Evolutionary conservation across 495 filamentous ascomycete genomes (phyloP).

Genomic region (Cercophora sp.): DNA sequence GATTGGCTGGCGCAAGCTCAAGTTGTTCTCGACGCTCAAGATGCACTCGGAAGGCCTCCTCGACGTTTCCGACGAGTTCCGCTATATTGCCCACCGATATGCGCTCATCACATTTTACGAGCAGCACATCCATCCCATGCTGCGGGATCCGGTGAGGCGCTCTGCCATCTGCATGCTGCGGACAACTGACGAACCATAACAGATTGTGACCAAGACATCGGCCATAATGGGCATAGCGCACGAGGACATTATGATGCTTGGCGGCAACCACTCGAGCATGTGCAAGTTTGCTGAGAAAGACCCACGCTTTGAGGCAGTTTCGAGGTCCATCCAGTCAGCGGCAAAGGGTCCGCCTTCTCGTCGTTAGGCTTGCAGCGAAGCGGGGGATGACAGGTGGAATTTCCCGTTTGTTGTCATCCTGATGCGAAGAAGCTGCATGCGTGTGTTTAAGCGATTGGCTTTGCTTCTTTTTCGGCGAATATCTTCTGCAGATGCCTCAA

Average conservation of each 20-base stretch:
- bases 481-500: no score
- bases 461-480: no score
- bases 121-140: not conserved
- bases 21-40: not conserved
- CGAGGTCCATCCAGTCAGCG: constrained; percentile 23
- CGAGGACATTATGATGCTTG: constrained; percentile 14
- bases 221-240: constrained; percentile 12
- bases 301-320: constrained; percentile 3
- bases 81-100: not conserved
- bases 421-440: no score
- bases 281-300: constrained; percentile 4
- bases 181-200: not conserved
- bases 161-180: constrained; percentile 7
- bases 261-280: constrained; percentile 14
- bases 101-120: not conserved
- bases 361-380: no score
- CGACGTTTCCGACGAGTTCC: constrained; percentile 1
- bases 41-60: not conserved
- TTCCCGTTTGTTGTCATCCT: no score
- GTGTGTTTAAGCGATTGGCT: no score
- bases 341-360: no score
- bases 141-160: constrained; percentile 6
- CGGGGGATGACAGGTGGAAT: no score
- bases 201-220: constrained; percentile 12
- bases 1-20: not conserved